Base-by-base conservation (phyloP, 768 basidiomycete species). In the Multifurca ochricompacta region DNA sequence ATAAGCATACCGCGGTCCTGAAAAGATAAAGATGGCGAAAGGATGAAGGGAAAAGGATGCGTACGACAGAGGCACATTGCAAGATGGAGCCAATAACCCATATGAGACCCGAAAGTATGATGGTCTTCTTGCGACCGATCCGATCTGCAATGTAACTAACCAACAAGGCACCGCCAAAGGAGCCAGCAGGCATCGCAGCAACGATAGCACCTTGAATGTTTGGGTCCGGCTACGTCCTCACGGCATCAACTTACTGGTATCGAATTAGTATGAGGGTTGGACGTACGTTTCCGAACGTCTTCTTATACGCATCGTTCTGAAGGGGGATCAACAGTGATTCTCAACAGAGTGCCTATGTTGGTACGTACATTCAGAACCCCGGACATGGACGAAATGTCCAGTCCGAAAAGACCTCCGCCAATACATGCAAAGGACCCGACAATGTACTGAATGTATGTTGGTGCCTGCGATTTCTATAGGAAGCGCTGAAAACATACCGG, bases 381-480 rank as follows among this genome's bases (percentile, higher is more conserved):
- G 47, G 85, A 84, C 85, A 87, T 87, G 64, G 84, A 87, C 63
- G 85, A 84, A 64, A 88, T 86, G 73, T 88, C 86, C 71, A 88
- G 66, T 66, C 86, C 86, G 64, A 87, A 88, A 34, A 88, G 77
- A 45, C 83, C 83, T 60, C 85, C 85, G 34, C 86, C 85, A 58
- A 88, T 87, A 66, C 86, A 88, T 67, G 86, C 85, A 68, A 88
- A 88, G 16, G 83, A 80, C 28, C 86, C 86, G 51, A 87, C 86
- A 53, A 87, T 67, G 66, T 87, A 87, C 85, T 87, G 58, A n/a
- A 11, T 39, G n/a, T 16, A 16, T 23, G n/a, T 53, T 45, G 36
- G 27, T 21, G 35, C 9, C 18, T 37, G 35, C 16, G 2, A 37
- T 18, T 13, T 10, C 10, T 13, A n/a, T n/a, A n/a, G n/a, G n/a